Conservation (phyloP, 2,329 filamentous ascomycete species). For the Colletotrichum karsti region DNA sequence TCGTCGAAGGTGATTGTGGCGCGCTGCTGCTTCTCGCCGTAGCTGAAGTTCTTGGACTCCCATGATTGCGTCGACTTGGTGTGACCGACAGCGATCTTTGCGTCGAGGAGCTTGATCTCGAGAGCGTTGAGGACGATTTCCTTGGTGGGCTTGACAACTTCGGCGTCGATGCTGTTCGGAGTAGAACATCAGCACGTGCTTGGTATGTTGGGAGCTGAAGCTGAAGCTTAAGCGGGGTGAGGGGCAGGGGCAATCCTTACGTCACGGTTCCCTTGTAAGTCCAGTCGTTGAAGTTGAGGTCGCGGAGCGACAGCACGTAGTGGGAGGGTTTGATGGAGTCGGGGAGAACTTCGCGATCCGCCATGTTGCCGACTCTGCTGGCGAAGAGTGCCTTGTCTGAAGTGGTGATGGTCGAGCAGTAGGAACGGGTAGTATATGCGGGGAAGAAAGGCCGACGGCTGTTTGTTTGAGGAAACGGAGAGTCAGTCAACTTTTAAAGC, state of each 20-base stretch:
- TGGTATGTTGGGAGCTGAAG: background rate
- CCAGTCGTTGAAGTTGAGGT: slow-evolving; percentile 79
- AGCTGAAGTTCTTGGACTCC: slow-evolving; percentile 74
- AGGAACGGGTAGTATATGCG: slow-evolving; percentile 11
- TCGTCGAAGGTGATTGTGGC: slow-evolving; percentile 80
- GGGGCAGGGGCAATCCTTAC: slow-evolving; percentile 44
- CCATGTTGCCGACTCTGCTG: slow-evolving; percentile 48
- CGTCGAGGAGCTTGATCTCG: slow-evolving; percentile 78
- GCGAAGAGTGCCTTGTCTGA: slow-evolving; percentile 34
- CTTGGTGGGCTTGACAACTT: slow-evolving; percentile 75
- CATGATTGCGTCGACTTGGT: slow-evolving; percentile 64
- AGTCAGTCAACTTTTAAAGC: slow-evolving; percentile 1
- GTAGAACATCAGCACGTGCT: slow-evolving; percentile 11
- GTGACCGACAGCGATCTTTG: slow-evolving; percentile 67
- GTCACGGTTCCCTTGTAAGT: slow-evolving; percentile 83
- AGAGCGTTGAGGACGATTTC: slow-evolving; percentile 87
- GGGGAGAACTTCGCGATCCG: slow-evolving; percentile 70
- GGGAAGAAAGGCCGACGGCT: slow-evolving; percentile 11
- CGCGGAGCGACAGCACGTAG: slow-evolving; percentile 83
- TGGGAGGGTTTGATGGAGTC: slow-evolving; percentile 80
- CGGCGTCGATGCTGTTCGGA: slow-evolving; percentile 71
- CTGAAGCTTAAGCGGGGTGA: slow-evolving; percentile 11
- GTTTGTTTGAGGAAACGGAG: background rate
- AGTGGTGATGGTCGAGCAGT: slow-evolving; percentile 35
- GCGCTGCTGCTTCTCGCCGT: slow-evolving; percentile 86